Conservation (phyloP, 352 stramenopile species). For the Phytophthora hybrid region DNA sequence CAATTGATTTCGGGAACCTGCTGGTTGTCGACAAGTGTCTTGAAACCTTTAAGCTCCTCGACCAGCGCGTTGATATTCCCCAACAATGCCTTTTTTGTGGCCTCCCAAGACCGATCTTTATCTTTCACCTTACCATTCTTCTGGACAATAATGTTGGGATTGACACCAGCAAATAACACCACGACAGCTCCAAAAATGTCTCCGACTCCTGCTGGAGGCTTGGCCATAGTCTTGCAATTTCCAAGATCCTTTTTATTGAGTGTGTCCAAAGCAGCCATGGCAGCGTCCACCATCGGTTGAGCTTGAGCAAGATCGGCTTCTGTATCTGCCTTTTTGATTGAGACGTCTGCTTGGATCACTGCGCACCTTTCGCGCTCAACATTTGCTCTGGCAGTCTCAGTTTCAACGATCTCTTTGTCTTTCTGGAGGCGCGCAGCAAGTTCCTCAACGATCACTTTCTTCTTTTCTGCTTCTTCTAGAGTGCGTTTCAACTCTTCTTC, state of each 20-base stretch:
- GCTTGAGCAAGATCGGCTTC: conserved; percentile 79
- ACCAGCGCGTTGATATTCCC: conserved; percentile 95
- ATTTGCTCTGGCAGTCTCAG: conserved; percentile 92
- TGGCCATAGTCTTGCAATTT: conserved; percentile 94
- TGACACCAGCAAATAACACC: conserved; percentile 79
- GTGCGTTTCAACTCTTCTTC: conserved; percentile 92
- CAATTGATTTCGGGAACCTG: conserved; percentile 81
- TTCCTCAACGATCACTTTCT: conserved; percentile 93
- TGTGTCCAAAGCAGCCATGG: conserved; percentile 91
- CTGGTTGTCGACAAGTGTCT: conserved; percentile 68
- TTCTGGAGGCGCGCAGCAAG: conserved; percentile 91
- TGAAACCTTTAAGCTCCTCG: conserved; percentile 91
- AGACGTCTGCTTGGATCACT: conserved; percentile 93
- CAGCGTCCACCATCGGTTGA: conserved; percentile 85
- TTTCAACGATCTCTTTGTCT: conserved; percentile 94
- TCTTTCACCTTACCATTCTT: conserved; percentile 96
- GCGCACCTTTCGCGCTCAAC: conserved; percentile 92
- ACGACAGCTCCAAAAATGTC: conserved; percentile 88
- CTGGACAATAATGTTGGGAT: conserved; percentile 76
- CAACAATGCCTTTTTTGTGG: conserved; percentile 93
- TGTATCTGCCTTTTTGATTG: conserved; percentile 88
- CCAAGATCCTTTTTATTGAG: conserved; percentile 92
- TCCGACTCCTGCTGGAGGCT: conserved; percentile 87
- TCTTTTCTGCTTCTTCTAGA: conserved; percentile 92
- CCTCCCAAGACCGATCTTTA: conserved; percentile 95